These are phyloP conservation scores for Pittosporum tobira DNA, from an alignment of 129 eudicot genomes.

Conservation along the genomic window DNA sequence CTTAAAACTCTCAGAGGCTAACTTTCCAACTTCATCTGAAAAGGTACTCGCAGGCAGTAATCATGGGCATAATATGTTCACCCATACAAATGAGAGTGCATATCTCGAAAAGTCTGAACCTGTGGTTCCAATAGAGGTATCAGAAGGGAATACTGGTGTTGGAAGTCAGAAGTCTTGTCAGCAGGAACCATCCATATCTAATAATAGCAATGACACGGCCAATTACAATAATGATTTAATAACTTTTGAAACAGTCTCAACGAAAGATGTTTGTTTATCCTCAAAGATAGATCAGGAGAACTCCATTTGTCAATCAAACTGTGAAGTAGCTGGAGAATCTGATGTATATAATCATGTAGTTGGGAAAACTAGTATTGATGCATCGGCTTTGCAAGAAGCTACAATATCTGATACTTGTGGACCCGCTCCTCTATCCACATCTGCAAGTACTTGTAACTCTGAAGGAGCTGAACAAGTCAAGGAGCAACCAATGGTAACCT, in stretches of 20 bases:
- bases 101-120: conserved; percentile 23
- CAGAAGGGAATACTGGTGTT: conserved; percentile 11
- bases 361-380: conserved; percentile 23
- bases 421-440: conserved; percentile 13
- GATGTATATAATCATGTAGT: conserved; percentile 16
- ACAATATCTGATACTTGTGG: conserved; percentile 10
- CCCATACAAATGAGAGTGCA: conserved; percentile 21
- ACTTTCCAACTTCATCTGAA: conserved; percentile 20
- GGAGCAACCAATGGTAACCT: conserved; percentile 10
- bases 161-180: conserved; percentile 14
- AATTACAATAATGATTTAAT: conserved; percentile 16
- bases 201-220: conserved; percentile 17
- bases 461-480: conserved; percentile 21
- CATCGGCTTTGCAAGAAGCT: conserved; percentile 10
- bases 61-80: conserved; percentile 8
- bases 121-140: conserved; percentile 5
- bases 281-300: conserved; percentile 23
- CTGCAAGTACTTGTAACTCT: conserved; percentile 21
- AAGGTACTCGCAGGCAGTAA: conserved; percentile 16
- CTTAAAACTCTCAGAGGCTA: conserved; percentile 55
- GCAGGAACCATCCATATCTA: conserved; percentile 19
- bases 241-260: conserved; percentile 23
- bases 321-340: conserved; percentile 10
- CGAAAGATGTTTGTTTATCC: conserved; percentile 24
- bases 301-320: conserved; percentile 12